Percentiles rank a stretch among this genome's conserved stretches.
phyloP scores from a whole-genome alignment of 2,329 filamentous ascomycete genomes.

The Colletotrichum sp. region DNA sequence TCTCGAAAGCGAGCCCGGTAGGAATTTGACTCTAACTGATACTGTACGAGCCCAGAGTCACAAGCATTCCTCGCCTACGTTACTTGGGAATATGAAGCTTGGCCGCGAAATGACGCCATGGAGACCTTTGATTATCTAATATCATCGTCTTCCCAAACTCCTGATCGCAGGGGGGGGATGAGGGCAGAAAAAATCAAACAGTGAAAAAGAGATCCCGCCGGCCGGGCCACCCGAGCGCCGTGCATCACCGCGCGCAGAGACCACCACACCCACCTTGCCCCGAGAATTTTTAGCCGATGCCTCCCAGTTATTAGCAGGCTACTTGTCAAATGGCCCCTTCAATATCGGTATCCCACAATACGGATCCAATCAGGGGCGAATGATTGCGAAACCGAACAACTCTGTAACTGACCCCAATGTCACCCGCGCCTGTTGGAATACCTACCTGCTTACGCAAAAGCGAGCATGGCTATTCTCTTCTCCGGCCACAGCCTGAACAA shows the following conservation, averaged over 20 bases:
- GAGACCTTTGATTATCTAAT: neutral
- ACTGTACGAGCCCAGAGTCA: neutral
- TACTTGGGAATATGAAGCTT: neutral
- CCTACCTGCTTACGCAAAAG: neutral
- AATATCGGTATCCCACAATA: slow-evolving; percentile 10
- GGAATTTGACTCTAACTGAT: neutral
- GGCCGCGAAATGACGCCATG: neutral
- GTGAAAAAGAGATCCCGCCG: neutral
- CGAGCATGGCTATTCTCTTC: neutral
- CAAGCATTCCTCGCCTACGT: neutral
- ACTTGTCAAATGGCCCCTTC: neutral
- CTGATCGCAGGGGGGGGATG: neutral
- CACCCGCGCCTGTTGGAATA: neutral
- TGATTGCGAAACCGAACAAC: slow-evolving; percentile 3
- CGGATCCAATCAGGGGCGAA: neutral
- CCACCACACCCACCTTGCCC: neutral
- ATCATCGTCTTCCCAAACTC: neutral
- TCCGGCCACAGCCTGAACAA: neutral
- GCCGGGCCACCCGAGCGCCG: neutral
- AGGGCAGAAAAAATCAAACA: neutral
- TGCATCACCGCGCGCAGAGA: neutral
- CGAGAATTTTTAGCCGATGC: neutral
- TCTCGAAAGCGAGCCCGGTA: neutral
- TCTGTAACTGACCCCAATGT: neutral
- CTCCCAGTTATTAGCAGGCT: neutral